Evolutionary conservation across 2,329 filamentous ascomycete genomes (phyloP), one percentile per base, ranked within the genome.

Genomic region (Hypoxylon sp.): DNA sequence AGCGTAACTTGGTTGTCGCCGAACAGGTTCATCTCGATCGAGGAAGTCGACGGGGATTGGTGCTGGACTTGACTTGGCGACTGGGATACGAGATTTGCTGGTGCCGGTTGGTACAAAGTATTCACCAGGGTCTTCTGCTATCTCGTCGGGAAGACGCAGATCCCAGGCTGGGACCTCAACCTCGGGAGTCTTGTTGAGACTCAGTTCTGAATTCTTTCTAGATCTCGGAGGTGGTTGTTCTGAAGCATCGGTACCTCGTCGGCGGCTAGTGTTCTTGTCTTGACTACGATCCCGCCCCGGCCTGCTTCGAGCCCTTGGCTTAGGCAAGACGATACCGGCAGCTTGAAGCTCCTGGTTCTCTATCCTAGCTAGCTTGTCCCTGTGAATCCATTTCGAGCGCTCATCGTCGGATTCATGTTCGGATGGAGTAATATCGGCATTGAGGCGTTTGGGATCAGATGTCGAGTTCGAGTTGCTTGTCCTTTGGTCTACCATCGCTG

Each of bases 281-380:
- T 77, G 76, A 72, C 74, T 83, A 67, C 78, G 84, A 60, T 80
- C 82, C 64, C 76, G 74, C 64, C 77, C 76, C 52, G 77, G 77
- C 68, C 82, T 80, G 78, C 86, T 84, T 53, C 84, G 79, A 54
- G 86, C 79, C 67, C 87, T 79, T 30, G 84, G 73, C 71, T 82
- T 79, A 66, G 88, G 82, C 63, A 90, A 73, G 52, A 85, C 81
- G 70, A 94, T 88, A 28, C 91, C 92, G 6, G 91, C 91, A 62
- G 91, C 91, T 75, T 93, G 90, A 65, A 95, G 83, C 78, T 95
- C 92, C 72, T 89, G 85, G 70, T 82, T 94, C 78, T 95, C 92
- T 70, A 94, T 95, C 73, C 87, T 87, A 56, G 91, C 91, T 64
- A 95, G 79, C 78, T 94, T 94, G 78, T 95, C 92, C 59, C 92